Evolutionary conservation across 805 yeast genomes (phyloP), one percentile per base, ranked within the genome.

Genomic region (Starmerella powellii): DNA sequence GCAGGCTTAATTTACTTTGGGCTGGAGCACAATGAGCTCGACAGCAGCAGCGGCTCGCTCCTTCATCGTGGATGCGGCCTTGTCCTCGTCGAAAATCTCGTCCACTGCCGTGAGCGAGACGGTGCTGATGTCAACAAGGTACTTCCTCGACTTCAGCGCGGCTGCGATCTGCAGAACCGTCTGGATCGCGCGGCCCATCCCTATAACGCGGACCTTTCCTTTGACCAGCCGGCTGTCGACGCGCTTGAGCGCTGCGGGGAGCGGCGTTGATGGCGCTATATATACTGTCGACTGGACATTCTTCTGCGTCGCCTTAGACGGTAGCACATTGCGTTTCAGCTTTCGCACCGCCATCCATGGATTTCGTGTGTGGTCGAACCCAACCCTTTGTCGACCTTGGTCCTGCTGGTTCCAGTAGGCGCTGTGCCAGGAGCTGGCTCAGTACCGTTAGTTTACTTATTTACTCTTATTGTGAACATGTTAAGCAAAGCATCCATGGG

Each of bases 181-280:
- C 37, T 71, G 76, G 8, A 80, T 73, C 8, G 87, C 72, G 42
- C 66, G 69, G 1, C 95, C 95, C 80, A 83, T 76, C 0, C 93
- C 95, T 41, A 73, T 60, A 2, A 86, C 69, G 0, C 70, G 65
- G 6, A 84, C 66, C 56, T 24, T 64, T 48, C 74, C 65, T 36
- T 66, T 68, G 4, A 58, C 62, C 18, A 84, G 57, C 39, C 68
- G 63, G 54, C 74, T 75, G 31, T 67, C 67, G 2, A 78, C 70
- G 39, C 81, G 67, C 54, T 84, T 84, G 32, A 84, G 54, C 0
- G 81, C 85, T 10, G 88, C 73, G 11, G 83, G 67, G 52, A 68
- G 81, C 2, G 94, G 91, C 3, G 94, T 80, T 1, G 61, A 58
- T 1, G 78, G 60, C 49, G 81, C 80, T 29, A 85, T 65, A 45